Percentiles rank a stretch among this genome's conserved stretches.
phyloP scores from a whole-genome alignment of 1,139 yeast species.

The Diutina rugosa region DNA sequence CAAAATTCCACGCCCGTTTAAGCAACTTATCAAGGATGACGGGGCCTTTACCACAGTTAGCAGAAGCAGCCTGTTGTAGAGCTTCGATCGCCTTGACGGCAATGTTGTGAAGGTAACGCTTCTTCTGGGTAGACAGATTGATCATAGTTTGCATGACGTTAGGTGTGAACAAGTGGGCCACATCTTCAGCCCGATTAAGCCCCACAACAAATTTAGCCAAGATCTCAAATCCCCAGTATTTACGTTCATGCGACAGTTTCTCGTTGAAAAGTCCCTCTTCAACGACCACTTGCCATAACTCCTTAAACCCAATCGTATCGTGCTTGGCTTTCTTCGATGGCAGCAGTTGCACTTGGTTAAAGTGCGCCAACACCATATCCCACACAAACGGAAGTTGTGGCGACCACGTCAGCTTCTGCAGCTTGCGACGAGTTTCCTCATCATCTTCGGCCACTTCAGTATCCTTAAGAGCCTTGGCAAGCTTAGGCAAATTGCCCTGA shows the following conservation, averaged over 20 bases:
- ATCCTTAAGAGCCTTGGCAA: constrained; percentile 59
- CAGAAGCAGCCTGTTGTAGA: background rate
- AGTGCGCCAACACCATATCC: constrained; percentile 44
- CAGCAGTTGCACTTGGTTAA: constrained; percentile 11
- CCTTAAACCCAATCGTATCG: constrained; percentile 31
- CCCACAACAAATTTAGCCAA: constrained; percentile 32
- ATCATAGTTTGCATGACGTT: constrained; percentile 66
- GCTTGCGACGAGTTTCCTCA: constrained; percentile 17
- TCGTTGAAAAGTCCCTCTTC: constrained; percentile 73
- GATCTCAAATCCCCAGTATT: constrained; percentile 76
- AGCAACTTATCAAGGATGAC: background rate
- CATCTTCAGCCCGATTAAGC: constrained; percentile 9
- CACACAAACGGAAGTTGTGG: constrained; percentile 79
- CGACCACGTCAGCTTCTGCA: constrained; percentile 58
- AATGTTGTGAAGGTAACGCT: constrained; percentile 54
- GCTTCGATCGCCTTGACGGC: constrained; percentile 38
- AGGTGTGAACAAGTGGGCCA: constrained; percentile 42
- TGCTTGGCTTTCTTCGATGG: constrained; percentile 12
- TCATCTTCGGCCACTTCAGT: constrained; percentile 26
- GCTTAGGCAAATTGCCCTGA: constrained; percentile 45
- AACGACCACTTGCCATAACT: constrained; percentile 70
- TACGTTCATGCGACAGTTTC: constrained; percentile 74
- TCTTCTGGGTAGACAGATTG: constrained; percentile 61
- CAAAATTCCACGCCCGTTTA: constrained; percentile 44
- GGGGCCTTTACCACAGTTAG: background rate